Evolutionary conservation across 345 rosid species (phyloP), one percentile per base, ranked within the genome.

Genomic region (Aquilaria sinensis): DNA sequence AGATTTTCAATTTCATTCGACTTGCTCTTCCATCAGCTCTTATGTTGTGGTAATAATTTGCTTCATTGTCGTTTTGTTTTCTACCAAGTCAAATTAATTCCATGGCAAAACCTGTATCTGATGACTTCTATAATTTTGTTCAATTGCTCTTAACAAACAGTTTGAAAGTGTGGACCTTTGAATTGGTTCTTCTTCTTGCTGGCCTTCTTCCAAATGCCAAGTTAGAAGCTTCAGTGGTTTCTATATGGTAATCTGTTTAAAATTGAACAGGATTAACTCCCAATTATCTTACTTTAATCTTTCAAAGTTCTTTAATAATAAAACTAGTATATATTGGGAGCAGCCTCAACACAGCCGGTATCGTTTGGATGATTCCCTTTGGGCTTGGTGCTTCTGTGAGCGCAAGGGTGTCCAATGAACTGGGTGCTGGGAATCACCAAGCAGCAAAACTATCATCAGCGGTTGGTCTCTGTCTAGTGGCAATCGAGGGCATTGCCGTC

Each of bases 151-250:
- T 57, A 10, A 30, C 34, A 48, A 64, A 14, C 63, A 86, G 88
- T 72, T 68, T 86, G 9, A 82, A 83, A 56, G 75, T 85, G 85
- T 83, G 86, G 88, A 66, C 80, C 0, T 79, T 60, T 62, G 88
- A 85, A 74, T 34, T 77, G 31, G 63, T 86, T 48, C 34, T 76
- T 60, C 55, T 86, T n/a, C 54, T 83, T 10, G 73, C 82, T 12
- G 92, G 83, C n/a, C 67, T 76, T 55, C 69, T 81, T 55, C 83
- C 88, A 0, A 63, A 86, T 69, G 63, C 85, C 10, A 75, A 71
- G 69, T 78, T 83, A 15, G 86, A 85, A 74, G 75, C 88, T 41
- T 70, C 86, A 31, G 84, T 79, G 6, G 46, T 85, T 50, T 85
- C 88, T n/a, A 77, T 85, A 31, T 82, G 88, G 83, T 81, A 78